Base-by-base conservation (phyloP, 768 basidiomycete genomes). In the Sporobolomyces roseus region DNA sequence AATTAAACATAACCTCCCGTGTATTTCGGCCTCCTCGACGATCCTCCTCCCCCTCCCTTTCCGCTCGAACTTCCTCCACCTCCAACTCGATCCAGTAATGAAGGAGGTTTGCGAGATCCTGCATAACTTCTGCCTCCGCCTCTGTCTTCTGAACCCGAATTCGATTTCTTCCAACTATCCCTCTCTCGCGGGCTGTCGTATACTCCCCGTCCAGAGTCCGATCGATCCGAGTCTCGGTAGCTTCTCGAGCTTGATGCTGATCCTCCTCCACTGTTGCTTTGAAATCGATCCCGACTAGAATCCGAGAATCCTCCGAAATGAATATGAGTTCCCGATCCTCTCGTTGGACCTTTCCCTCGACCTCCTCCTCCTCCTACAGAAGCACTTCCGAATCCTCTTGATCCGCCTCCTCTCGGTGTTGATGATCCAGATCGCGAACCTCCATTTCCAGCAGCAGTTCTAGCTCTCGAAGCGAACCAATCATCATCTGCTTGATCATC, bases 401-500 rank as follows among this genome's bases (percentile, higher is more conserved):
- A 48, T 36, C 58, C 62, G 30, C 61, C 38, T 41, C 38, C 38
- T 41, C 38, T 17, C n/a, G n/a, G n/a, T n/a, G n/a, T n/a, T n/a
- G n/a, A n/a, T n/a, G n/a, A n/a, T n/a, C n/a, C n/a, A n/a, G n/a
- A n/a, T n/a, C n/a, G n/a, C n/a, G n/a, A n/a, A 17, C 38, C 38
- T 19, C 58, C 56, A 29, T 51, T 51, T 45, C 50, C 38, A 30
- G 38, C 25, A 17, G 56, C 56, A 5, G 56, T 58, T 16, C 56
- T 27, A 30, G 50, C 55, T 41, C 64, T 65, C 49, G 64, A 65
- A 17, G 69, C 69, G 49, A 70, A 70, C 69, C 69, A 70, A 27
- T 70, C 69, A 21, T 70, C 69, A 9, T 70, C 69, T 23, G 8
- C 16, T 29, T 48, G 19, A 19, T 16, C 13, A 16, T 41, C 56